Evolutionary conservation across 495 filamentous ascomycete species (phyloP).

Genomic region (Neohortaea acidophila): DNA sequence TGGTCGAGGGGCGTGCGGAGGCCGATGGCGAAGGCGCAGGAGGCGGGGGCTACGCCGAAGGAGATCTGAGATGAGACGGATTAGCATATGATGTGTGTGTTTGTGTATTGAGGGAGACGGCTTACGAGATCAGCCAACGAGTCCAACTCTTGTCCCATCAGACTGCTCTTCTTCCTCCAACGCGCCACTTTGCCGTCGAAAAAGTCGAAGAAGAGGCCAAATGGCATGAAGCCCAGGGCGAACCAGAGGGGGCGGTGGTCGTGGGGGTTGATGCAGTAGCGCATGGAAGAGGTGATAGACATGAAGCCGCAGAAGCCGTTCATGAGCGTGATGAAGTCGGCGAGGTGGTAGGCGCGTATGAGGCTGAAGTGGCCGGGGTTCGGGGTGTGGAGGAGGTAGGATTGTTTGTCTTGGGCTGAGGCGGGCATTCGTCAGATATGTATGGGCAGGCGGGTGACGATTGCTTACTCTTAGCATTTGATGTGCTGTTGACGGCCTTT

Average conservation of each 20-base stretch:
- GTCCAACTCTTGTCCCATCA: conserved; percentile 97
- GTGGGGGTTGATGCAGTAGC: conserved; percentile 67
- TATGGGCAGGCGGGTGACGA: neutral
- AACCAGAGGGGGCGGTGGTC: conserved; percentile 54
- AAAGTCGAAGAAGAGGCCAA: conserved; percentile 95
- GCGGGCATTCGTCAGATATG: neutral
- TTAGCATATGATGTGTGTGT: neutral
- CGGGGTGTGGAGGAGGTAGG: conserved; percentile 58
- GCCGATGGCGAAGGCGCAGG: conserved; percentile 76
- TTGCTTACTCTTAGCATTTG: neutral
- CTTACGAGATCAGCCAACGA: conserved; percentile 89
- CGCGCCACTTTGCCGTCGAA: conserved; percentile 94
- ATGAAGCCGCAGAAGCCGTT: conserved; percentile 82
- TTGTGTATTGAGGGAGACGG: no score
- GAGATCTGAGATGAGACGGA: no score
- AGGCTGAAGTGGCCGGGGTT: conserved; percentile 61
- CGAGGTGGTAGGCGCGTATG: conserved; percentile 73
- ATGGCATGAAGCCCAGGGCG: conserved; percentile 76
- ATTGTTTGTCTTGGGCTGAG: conserved; percentile 68
- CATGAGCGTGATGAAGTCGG: conserved; percentile 86
- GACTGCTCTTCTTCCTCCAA: conserved; percentile 85
- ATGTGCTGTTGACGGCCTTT: conserved; percentile 4
- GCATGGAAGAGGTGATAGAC: conserved; percentile 90
- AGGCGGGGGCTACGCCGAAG: conserved; percentile 82
- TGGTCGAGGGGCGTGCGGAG: conserved; percentile 78